A percentile compares a stretch with the other conserved stretches of the same genome.
These are phyloP conservation scores for Calonectria hongkongensis DNA, from an alignment of 2,329 filamentous ascomycete species.

Conservation along the genomic window DNA sequence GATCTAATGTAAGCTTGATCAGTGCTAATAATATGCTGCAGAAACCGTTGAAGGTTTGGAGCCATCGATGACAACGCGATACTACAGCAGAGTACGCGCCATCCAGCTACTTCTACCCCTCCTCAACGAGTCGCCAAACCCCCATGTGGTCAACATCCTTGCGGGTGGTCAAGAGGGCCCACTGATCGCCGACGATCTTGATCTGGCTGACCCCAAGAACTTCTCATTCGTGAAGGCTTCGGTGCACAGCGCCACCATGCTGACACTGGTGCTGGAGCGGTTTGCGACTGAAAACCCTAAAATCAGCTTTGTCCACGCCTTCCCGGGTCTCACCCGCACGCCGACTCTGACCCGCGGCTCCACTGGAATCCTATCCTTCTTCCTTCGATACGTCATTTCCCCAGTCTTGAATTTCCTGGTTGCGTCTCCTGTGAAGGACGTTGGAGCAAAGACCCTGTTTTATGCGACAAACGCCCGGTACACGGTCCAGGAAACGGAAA, in stretches of 20 bases:
- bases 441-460: conserved; percentile 48
- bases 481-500: conserved; percentile 31
- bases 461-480: conserved; percentile 51
- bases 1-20: not conserved
- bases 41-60: conserved; percentile 76
- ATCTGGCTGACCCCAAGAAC: conserved; percentile 61
- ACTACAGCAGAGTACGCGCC: conserved; percentile 75
- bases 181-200: conserved; percentile 67
- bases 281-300: conserved; percentile 65
- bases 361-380: conserved; percentile 42
- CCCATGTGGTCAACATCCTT: conserved; percentile 70
- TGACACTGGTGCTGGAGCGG: conserved; percentile 68
- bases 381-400: conserved; percentile 44
- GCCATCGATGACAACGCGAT: conserved; percentile 70
- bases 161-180: conserved; percentile 69
- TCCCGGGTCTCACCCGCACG: conserved; percentile 56
- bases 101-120: conserved; percentile 74
- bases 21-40: conserved; percentile 43
- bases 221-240: conserved; percentile 59
- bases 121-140: conserved; percentile 62
- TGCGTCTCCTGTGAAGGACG: conserved; percentile 44
- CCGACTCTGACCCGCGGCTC: conserved; percentile 45
- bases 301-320: conserved; percentile 61
- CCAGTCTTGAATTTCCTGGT: conserved; percentile 41
- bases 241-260: conserved; percentile 66